Base-by-base conservation (phyloP, 2,329 filamentous ascomycete genomes). In the Aspergillus sp. region DNA sequence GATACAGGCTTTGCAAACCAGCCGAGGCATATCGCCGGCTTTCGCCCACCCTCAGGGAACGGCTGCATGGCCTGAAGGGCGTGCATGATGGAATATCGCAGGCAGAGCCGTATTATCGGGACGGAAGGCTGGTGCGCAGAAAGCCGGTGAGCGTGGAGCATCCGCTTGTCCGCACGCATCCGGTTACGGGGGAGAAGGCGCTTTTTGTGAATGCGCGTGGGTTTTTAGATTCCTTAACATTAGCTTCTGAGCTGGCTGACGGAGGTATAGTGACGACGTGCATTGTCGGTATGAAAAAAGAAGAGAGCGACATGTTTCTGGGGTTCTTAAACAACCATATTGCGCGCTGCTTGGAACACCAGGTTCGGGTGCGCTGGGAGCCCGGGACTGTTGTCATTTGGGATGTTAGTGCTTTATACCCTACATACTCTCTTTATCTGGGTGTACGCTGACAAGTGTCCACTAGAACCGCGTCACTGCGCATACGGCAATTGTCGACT, bases 61-160 rank as follows among this genome's bases (percentile, higher is more conserved):
- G 91, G 33, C 77, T 96, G 14, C 90, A 96, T 64, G 91, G 91
- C 0, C 78, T 96, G 40, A 84, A 86, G 66, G 91, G 90, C 1
- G 84, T 89, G 0, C 91, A 96, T 73, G 93, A 90, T 2, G 90
- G 87, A 39, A 79, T 86, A 60, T 91, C 96, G 74, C 91, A 96
- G 76, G 89, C 87, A 37, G 83, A 87, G 27, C 84, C 84, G 17
- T 86, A 87, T 31, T 76, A 80, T 2, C 79, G 79, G 5, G 80
- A 85, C 44, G 88, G 86, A 17, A 85, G 89, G 47, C 82, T 91
- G 61, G 86, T 87, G 60, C 80, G 90, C 15, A 83, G 91, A 44
- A 89, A 93, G 62, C 89, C 90, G 0, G 85, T 93, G 1, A 80
- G 84, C 17, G 87, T 83, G 55, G 84, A 85, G 46, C 91, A 96